Conservation (phyloP, 1,284 basidiomycete species). For the Abortiporus biennis region DNA sequence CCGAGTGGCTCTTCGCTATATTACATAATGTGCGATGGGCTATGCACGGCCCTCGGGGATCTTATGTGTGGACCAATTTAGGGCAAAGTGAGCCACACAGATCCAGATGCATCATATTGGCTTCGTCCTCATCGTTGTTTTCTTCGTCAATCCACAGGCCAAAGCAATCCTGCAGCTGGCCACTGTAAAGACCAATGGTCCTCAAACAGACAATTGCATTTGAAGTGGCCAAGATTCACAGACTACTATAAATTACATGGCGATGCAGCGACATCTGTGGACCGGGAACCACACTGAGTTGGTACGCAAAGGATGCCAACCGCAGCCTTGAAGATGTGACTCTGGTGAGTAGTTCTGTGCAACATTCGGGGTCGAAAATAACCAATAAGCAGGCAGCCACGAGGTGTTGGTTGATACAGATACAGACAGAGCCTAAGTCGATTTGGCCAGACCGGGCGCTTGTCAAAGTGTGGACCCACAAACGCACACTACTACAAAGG, state of each 20-base stretch:
- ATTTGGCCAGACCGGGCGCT: not conserved
- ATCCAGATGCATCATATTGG: too few species aligned
- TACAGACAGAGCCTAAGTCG: not conserved
- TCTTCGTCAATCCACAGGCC: too few species aligned
- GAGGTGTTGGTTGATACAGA: not conserved
- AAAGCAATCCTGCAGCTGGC: too few species aligned
- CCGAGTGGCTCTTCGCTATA: not conserved
- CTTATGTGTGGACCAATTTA: too few species aligned
- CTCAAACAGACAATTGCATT: too few species aligned
- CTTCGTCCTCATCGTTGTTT: too few species aligned
- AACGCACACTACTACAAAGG: not conserved
- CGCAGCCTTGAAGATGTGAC: not conserved
- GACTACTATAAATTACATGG: too few species aligned
- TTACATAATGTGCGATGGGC: not conserved
- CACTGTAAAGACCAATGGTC: too few species aligned
- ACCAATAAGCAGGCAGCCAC: not conserved
- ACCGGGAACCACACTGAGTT: not conserved
- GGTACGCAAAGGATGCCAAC: not conserved
- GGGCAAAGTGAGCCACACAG: too few species aligned
- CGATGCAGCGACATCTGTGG: too few species aligned
- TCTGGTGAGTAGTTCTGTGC: not conserved
- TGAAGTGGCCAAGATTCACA: too few species aligned
- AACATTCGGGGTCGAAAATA: not conserved
- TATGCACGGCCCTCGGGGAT: too few species aligned
- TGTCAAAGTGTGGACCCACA: slow-evolving; percentile 5